Percentiles rank a stretch among this genome's conserved stretches.
Evolutionary conservation across 768 basidiomycete species (phyloP).

Genomic region (Coprinopsis strossmayeri): DNA sequence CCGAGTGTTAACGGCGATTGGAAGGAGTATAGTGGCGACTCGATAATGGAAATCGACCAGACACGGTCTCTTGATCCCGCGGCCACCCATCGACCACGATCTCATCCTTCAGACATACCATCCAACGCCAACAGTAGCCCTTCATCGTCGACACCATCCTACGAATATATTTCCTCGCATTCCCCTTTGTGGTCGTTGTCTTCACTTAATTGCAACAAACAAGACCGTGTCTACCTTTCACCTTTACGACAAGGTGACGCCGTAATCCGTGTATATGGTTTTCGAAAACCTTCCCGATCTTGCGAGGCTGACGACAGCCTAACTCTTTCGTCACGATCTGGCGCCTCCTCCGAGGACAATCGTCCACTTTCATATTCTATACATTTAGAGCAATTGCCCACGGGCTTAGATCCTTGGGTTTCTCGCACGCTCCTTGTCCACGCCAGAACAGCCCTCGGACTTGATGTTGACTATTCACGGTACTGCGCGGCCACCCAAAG

Average conservation of each 20-base stretch:
- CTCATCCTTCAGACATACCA: not conserved
- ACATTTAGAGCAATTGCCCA: not conserved
- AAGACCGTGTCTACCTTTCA: conserved; percentile 3
- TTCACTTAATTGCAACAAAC: not conserved
- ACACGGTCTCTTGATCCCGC: not conserved
- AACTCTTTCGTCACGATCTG: not conserved
- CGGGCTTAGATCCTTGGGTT: conserved; percentile 5
- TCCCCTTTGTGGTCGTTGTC: not conserved
- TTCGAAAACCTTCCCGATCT: not conserved
- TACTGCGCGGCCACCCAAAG: not conserved
- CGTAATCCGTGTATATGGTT: not conserved
- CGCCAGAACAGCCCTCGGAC: conserved; percentile 5
- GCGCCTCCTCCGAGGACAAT: not conserved
- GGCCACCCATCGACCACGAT: not conserved
- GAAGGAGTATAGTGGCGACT: not conserved
- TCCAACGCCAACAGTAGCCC: not conserved
- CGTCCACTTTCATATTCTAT: no score
- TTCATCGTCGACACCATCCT: not conserved
- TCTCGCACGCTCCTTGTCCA: conserved; percentile 6
- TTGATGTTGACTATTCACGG: conserved; percentile 3
- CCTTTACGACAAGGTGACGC: not conserved
- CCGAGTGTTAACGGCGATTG: not conserved
- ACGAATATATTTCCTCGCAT: no score
- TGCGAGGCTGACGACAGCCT: not conserved
- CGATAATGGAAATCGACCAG: not conserved